Percentiles rank a stretch among this genome's conserved stretches.
Evolutionary conservation across 2,329 filamentous ascomycete species (phyloP).

Genomic region (Madurella fahalii): DNA sequence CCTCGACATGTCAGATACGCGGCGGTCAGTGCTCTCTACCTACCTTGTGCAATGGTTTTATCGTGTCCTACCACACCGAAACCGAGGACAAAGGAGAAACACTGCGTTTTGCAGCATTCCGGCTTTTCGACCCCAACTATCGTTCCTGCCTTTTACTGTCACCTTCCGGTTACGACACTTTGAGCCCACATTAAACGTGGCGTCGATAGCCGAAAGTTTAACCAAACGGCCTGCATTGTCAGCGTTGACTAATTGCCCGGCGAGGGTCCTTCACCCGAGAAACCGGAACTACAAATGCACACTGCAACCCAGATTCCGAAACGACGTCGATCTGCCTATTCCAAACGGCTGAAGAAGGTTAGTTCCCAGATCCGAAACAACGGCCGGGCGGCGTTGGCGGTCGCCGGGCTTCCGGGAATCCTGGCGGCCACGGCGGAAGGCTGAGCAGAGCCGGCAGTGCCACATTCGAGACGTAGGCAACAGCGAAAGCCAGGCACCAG

Average conservation of each 20-base stretch:
- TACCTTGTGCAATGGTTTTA: too few relatives aligned
- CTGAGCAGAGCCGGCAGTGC: conserved; percentile 7
- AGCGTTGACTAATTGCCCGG: conserved; percentile 21
- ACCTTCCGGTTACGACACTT: conserved; percentile 7
- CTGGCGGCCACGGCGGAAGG: conserved; percentile 1
- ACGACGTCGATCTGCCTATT: too few relatives aligned
- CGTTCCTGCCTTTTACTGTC: neutral
- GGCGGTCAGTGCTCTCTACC: too few relatives aligned
- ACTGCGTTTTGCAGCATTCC: neutral
- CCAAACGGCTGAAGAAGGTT: neutral
- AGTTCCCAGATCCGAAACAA: conserved; percentile 10
- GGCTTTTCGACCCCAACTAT: neutral
- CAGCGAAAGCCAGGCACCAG: conserved; percentile 6
- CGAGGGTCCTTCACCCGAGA: conserved; percentile 2
- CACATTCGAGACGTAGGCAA: conserved; percentile 13
- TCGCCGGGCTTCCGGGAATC: neutral
- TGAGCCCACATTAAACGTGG: conserved; percentile 3
- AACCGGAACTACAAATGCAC: conserved; percentile 6
- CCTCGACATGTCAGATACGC: too few relatives aligned
- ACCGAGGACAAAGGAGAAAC: neutral
- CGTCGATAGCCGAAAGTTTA: conserved; percentile 10
- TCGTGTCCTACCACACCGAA: too few relatives aligned
- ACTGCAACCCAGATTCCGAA: neutral
- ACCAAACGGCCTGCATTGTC: conserved; percentile 17
- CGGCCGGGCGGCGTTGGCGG: conserved; percentile 4